phyloP scores from a whole-genome alignment of 805 yeast genomes.

The Kluyveromyces lactis region DNA sequence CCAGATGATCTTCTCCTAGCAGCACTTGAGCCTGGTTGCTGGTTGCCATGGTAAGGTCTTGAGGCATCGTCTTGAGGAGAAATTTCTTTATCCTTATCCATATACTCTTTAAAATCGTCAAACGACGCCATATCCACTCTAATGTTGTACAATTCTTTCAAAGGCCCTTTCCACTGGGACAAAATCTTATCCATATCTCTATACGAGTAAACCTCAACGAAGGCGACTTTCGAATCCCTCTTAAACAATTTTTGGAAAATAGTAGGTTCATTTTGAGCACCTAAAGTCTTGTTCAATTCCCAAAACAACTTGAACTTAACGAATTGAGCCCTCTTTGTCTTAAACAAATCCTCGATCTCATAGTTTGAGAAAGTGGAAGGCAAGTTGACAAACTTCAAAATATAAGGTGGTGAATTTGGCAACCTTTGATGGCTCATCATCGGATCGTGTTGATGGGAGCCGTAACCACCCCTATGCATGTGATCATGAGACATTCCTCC shows the following conservation, averaged over 20 bases:
- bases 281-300: conserved; percentile 53
- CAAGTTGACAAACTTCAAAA: conserved; percentile 52
- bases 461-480: conserved; percentile 6
- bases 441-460: conserved; percentile 7
- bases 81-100: conserved; percentile 19
- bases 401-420: conserved; percentile 46
- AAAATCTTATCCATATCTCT: conserved; percentile 30
- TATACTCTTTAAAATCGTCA: conserved; percentile 32
- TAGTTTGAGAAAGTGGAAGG: conserved; percentile 47
- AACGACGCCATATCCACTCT: conserved; percentile 31
- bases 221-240: conserved; percentile 38
- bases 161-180: conserved; percentile 24
- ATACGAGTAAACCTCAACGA: conserved; percentile 41
- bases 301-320: conserved; percentile 54
- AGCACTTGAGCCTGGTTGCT: neutral
- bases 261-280: conserved; percentile 42
- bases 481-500: neutral
- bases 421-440: neutral
- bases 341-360: conserved; percentile 48
- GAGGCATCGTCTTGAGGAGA: conserved; percentile 21
- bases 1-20: conserved; percentile 3
- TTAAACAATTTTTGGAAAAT: conserved; percentile 52
- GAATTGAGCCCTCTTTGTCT: conserved; percentile 50
- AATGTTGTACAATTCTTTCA: conserved; percentile 30
- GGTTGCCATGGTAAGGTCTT: conserved; percentile 10